These are phyloP conservation scores for Fusarium euwallaceae DNA, from an alignment of 2,329 filamentous ascomycete genomes.

Conservation along the genomic window DNA sequence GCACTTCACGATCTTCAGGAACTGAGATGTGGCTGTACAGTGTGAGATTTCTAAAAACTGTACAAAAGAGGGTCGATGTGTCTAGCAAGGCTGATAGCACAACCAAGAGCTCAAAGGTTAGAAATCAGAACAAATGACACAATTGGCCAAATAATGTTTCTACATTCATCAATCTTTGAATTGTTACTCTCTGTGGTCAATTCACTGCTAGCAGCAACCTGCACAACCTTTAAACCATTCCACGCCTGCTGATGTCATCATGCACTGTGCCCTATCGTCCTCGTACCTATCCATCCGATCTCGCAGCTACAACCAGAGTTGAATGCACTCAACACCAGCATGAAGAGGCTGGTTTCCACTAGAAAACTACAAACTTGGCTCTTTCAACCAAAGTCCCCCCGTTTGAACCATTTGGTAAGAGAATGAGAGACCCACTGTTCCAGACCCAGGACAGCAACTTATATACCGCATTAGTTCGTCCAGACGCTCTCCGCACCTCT, in stretches of 20 bases:
- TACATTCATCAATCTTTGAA: not conserved
- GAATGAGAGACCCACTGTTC: not conserved
- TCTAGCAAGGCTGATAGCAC: not conserved
- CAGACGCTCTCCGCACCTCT: not conserved
- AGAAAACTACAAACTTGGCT: not conserved
- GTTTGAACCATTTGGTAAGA: not conserved
- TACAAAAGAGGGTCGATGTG: not conserved
- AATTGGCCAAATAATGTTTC: not conserved
- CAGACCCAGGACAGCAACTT: slow-evolving; percentile 7
- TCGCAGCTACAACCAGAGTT: not conserved
- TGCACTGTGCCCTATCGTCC: slow-evolving; percentile 19
- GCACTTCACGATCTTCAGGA: slow-evolving; percentile 6
- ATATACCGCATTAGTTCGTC: slow-evolving; percentile 19
- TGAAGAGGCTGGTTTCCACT: slow-evolving; percentile 4
- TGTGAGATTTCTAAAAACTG: not conserved
- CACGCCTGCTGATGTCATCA: slow-evolving; percentile 20
- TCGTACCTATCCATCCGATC: slow-evolving; percentile 11
- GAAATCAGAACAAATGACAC: no score
- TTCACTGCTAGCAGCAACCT: not conserved
- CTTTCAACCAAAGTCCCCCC: not conserved
- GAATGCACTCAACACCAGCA: not conserved
- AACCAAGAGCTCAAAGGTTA: not conserved
- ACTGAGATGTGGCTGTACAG: slow-evolving; percentile 12
- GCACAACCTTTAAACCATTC: not conserved
- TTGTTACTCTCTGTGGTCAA: not conserved